Evolutionary conservation across 192 early-diverging fungal genomes (phyloP).

Genomic region (Linnemannia zychae): DNA sequence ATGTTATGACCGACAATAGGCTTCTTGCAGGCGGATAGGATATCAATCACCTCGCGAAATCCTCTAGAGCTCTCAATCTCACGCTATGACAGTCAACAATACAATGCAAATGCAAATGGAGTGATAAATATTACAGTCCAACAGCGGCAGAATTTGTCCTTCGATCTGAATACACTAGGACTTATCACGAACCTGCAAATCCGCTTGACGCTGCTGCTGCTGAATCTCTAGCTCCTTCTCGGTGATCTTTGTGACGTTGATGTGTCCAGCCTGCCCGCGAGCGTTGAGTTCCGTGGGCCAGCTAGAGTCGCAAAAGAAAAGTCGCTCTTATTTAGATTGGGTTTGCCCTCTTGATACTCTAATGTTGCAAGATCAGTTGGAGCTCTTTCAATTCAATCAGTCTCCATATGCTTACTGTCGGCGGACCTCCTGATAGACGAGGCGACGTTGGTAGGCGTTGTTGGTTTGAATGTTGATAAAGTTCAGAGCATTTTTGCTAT

Average conservation of each 20-base stretch:
- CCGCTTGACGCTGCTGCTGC: constrained; percentile 10
- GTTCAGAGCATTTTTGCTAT: constrained; percentile 13
- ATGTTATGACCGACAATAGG: constrained; percentile 93
- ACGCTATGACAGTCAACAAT: constrained; percentile 6
- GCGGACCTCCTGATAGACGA: constrained; percentile 41
- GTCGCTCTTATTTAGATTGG: neutral
- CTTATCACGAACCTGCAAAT: constrained; percentile 8
- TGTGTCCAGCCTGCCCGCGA: neutral
- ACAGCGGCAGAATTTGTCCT: neutral
- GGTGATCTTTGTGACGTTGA: constrained; percentile 29
- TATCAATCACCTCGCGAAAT: constrained; percentile 83
- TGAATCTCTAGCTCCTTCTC: constrained; percentile 10
- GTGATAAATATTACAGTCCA: neutral
- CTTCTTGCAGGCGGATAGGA: constrained; percentile 74
- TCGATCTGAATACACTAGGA: neutral
- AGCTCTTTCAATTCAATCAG: neutral
- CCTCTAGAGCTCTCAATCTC: constrained; percentile 32
- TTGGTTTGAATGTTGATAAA: constrained; percentile 33
- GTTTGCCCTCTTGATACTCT: neutral
- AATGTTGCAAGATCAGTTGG: neutral
- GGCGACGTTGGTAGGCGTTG: constrained; percentile 26
- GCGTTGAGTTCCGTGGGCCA: constrained; percentile 36
- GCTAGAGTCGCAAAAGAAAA: neutral
- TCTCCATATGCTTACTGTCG: constrained; percentile 12
- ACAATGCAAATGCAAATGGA: neutral